These are phyloP conservation scores for Gossypium schwendimanii DNA, from an alignment of 441 rosid genomes.

Conservation along the genomic window DNA sequence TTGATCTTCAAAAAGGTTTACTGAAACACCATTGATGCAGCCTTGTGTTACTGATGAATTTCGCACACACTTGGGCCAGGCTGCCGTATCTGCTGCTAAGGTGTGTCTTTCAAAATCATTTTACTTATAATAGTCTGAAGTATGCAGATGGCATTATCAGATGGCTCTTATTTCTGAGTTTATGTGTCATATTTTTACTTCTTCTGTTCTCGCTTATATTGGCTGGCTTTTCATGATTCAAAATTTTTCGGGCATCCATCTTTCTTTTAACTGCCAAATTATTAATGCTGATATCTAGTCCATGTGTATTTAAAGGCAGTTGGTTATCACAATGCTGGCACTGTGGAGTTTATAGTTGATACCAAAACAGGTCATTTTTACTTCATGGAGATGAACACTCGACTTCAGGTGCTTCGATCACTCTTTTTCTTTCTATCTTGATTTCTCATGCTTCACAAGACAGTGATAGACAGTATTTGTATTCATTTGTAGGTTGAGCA, in stretches of 20 bases:
- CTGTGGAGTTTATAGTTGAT: conserved; percentile 93
- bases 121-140: not conserved
- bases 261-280: not conserved
- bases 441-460: conserved; percentile 11
- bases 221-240: not conserved
- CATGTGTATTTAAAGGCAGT: conserved; percentile 66
- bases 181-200: not conserved
- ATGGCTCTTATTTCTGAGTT: not conserved
- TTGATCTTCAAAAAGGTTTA: conserved; percentile 24
- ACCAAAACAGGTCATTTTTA: conserved; percentile 71
- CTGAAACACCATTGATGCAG: conserved; percentile 43
- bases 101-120: conserved; percentile 27
- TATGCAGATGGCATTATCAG: conserved; percentile 2
- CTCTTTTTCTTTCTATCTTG: conserved; percentile 14
- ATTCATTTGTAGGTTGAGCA: conserved; percentile 70
- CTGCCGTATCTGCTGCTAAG: conserved; percentile 92
- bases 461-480: conserved; percentile 13
- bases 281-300: conserved; percentile 26
- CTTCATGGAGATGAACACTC: conserved; percentile 98
- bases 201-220: not conserved
- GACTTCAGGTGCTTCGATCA: conserved; percentile 68
- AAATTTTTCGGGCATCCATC: not conserved
- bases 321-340: conserved; percentile 90
- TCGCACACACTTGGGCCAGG: conserved; percentile 70
- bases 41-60: conserved; percentile 67